Conservation (phyloP, 2,329 filamentous ascomycete genomes). For the Alternaria infectoria region DNA sequence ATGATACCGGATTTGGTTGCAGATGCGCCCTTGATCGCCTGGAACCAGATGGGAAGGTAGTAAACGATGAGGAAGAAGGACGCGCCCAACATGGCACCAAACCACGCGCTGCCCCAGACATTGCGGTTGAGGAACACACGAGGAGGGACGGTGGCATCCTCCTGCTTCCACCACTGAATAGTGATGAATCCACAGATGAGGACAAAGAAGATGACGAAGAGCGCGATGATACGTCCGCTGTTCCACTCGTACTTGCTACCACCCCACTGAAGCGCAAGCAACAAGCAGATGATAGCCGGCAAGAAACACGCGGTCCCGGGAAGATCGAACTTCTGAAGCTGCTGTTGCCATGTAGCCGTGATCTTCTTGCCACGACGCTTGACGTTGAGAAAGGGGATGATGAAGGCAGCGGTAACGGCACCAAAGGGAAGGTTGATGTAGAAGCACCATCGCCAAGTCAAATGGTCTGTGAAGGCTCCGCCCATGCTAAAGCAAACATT, state of each 20-base stretch:
- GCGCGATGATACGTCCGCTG: slow-evolving; percentile 54
- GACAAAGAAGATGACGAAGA: slow-evolving; percentile 55
- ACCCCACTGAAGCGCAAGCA: slow-evolving; percentile 60
- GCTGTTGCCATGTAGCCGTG: slow-evolving; percentile 44
- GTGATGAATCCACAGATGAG: slow-evolving; percentile 51
- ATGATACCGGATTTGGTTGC: slow-evolving; percentile 57
- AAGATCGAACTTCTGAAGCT: slow-evolving; percentile 56
- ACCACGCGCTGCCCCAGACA: slow-evolving; percentile 52
- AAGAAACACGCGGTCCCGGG: slow-evolving; percentile 53
- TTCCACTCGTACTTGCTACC: slow-evolving; percentile 56
- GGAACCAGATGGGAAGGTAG: slow-evolving; percentile 57
- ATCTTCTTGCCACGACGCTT: slow-evolving; percentile 42
- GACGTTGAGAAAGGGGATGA: slow-evolving; percentile 49
- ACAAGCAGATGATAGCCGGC: slow-evolving; percentile 55
- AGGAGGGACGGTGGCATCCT: slow-evolving; percentile 55
- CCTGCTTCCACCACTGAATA: slow-evolving; percentile 53
- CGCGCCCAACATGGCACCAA: slow-evolving; percentile 51
- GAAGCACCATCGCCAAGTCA: slow-evolving; percentile 57
- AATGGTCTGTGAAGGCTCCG: slow-evolving; percentile 54
- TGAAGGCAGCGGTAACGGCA: slow-evolving; percentile 51
- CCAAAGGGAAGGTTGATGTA: slow-evolving; percentile 59
- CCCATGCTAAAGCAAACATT: slow-evolving; percentile 44
- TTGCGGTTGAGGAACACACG: slow-evolving; percentile 55
- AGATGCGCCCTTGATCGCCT: slow-evolving; percentile 56
- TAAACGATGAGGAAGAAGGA: slow-evolving; percentile 55